Evolutionary conservation across 1,284 basidiomycete genomes (phyloP), one percentile per base, ranked within the genome.

Genomic region (Melampsora americana): DNA sequence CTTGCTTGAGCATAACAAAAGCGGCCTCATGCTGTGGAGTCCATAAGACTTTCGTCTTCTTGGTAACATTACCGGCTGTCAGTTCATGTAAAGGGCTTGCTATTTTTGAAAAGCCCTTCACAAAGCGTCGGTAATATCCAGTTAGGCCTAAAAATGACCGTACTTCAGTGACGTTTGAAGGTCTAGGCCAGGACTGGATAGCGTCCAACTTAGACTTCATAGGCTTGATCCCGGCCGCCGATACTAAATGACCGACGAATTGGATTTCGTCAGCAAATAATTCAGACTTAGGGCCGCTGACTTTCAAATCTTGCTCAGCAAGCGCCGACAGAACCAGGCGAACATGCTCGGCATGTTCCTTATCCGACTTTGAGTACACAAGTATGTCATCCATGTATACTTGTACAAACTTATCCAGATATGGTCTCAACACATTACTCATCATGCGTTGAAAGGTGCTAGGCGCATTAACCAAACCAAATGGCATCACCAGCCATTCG

Each of bases 101-200:
- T 23, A 84, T 83, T 16, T 80, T 77, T 3, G 84, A 81, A 35
- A 35, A 35, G 9, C 9, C 9, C 9, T 35, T 35, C 3, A 35
- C 35, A 9, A n/a, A n/a, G n/a, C n/a, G 77, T 2, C 83, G 78
- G 76, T 83, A 86, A 79, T 84, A 86, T 77, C 85, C 85, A 26
- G 80, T 81, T 42, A 85, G 82, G 11, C 67, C 67, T 12, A 74
- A 30, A 32, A 74, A 74, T 9, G 50, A 26, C 28, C 26, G 71
- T 2, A 74, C 35, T 30, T 65, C 64, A 18, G 35, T 30, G 23
- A 74, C 50, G 14, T 53, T 53, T 4, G 16, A 18, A 5, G 50
- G 50, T 5, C 50, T 3, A 18, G 50, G 50, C 50, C 50, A 53
- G 3, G 50, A 3, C 14, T 23, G 16, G 50, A 53, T 53, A 18